Evolutionary conservation across 352 stramenopile genomes (phyloP).

Genomic region (Globisporangium paddicum): DNA sequence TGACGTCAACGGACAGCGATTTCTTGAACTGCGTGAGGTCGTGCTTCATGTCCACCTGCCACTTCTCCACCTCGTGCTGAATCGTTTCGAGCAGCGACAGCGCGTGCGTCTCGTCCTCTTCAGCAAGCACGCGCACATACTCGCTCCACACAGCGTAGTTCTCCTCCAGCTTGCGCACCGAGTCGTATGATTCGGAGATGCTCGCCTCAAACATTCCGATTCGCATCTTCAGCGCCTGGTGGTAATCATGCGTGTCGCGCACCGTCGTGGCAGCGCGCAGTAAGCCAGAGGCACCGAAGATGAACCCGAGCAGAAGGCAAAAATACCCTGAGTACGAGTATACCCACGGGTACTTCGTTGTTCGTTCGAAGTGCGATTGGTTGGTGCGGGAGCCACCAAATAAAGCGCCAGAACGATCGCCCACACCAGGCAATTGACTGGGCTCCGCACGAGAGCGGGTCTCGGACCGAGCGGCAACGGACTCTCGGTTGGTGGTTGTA

Average conservation of each 20-base stretch:
- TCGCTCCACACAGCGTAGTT: conserved; percentile 73
- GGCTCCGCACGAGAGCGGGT: neutral
- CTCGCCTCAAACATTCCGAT: conserved; percentile 57
- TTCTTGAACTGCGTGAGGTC: conserved; percentile 60
- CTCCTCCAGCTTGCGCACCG: conserved; percentile 58
- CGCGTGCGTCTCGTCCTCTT: conserved; percentile 65
- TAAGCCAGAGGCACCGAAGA: conserved; percentile 53
- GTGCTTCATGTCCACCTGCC: conserved; percentile 69
- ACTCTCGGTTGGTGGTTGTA: neutral
- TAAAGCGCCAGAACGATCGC: neutral
- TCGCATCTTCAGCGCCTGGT: conserved; percentile 45
- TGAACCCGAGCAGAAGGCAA: conserved; percentile 28
- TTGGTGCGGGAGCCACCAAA: neutral
- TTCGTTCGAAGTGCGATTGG: neutral
- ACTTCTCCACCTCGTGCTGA: conserved; percentile 64
- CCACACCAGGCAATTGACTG: neutral
- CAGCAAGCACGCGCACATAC: conserved; percentile 57
- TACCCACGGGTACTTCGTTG: conserved; percentile 16
- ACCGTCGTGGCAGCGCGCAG: conserved; percentile 43
- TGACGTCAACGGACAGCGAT: conserved; percentile 44
- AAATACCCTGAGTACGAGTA: conserved; percentile 29
- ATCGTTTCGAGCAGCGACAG: conserved; percentile 57
- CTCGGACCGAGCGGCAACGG: neutral
- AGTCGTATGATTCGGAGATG: conserved; percentile 63
- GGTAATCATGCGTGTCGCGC: conserved; percentile 58